Evolutionary conservation across 495 filamentous ascomycete species (phyloP).

Genomic region (Podospora tetraspora): DNA sequence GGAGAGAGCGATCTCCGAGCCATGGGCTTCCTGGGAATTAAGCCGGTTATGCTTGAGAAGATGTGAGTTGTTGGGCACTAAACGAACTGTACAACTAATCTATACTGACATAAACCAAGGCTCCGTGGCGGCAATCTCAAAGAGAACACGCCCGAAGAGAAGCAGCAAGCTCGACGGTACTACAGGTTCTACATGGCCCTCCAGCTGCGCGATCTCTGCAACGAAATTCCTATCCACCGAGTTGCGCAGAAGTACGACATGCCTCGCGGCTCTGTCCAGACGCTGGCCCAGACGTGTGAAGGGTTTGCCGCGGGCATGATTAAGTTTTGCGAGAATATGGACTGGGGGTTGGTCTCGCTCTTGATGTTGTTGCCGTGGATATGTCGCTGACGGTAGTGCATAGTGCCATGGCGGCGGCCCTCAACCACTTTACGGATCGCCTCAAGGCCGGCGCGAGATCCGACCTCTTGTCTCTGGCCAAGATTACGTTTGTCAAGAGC

Average conservation of each 20-base stretch:
- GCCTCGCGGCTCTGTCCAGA: conserved; percentile 67
- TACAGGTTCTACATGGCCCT: conserved; percentile 75
- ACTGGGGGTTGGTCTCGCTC: conserved; percentile 49
- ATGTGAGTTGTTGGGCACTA: conserved; percentile 44
- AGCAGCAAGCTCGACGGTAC: conserved; percentile 58
- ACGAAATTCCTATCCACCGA: conserved; percentile 65
- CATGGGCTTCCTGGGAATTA: conserved; percentile 63
- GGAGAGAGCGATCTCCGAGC: conserved; percentile 69
- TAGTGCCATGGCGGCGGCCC: conserved; percentile 61
- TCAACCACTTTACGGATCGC: conserved; percentile 73
- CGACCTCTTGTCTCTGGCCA: conserved; percentile 66
- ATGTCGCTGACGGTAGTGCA: not conserved
- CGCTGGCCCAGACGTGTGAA: conserved; percentile 66
- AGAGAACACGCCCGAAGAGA: conserved; percentile 57
- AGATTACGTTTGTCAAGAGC: conserved; percentile 74
- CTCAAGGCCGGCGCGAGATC: conserved; percentile 69
- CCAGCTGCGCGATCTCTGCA: conserved; percentile 76
- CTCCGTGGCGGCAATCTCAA: conserved; percentile 63
- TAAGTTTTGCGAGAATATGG: conserved; percentile 70
- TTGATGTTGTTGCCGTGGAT: not conserved
- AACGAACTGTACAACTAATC: not conserved
- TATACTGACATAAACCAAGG: conserved; percentile 42
- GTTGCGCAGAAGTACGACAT: conserved; percentile 67
- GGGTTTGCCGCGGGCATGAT: conserved; percentile 75
- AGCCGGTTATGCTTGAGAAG: conserved; percentile 62